A percentile compares a stretch with the other conserved stretches of the same genome.
These are phyloP conservation scores for Penicillium ochrochloron DNA, from an alignment of 495 filamentous ascomycete species.

Conservation along the genomic window DNA sequence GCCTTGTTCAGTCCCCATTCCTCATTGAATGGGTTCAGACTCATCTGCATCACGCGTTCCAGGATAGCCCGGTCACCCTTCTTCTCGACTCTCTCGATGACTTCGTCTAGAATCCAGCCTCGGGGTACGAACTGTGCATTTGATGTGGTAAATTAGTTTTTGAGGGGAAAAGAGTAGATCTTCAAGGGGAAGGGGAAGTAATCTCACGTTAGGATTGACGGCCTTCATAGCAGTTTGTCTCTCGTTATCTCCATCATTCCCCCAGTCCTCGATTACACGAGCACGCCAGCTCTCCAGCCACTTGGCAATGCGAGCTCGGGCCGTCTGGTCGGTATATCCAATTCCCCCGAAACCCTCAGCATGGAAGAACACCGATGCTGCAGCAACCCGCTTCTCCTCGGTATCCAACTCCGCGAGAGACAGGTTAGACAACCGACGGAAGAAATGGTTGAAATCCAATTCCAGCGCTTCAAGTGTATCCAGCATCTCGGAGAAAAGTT, in stretches of 20 bases:
- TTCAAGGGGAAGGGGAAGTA: neutral
- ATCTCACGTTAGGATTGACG: constrained; percentile 77
- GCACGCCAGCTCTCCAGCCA: constrained; percentile 78
- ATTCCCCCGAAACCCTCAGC: constrained; percentile 61
- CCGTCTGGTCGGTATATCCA: constrained; percentile 61
- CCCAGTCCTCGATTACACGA: constrained; percentile 75
- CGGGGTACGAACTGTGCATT: constrained; percentile 70
- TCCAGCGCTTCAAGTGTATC: constrained; percentile 79
- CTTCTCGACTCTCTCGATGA: constrained; percentile 86
- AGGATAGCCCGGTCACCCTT: constrained; percentile 81
- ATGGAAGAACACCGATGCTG: constrained; percentile 72
- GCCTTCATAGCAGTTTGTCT: constrained; percentile 74
- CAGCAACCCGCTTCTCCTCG: constrained; percentile 58
- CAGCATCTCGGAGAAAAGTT: constrained; percentile 76
- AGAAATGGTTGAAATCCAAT: constrained; percentile 92
- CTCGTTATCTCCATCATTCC: constrained; percentile 57
- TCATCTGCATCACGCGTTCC: constrained; percentile 74
- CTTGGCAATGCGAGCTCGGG: constrained; percentile 63
- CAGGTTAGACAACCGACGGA: constrained; percentile 71
- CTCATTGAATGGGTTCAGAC: constrained; percentile 81
- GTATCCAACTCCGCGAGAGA: constrained; percentile 62
- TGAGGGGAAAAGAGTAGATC: neutral
- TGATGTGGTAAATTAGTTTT: neutral
- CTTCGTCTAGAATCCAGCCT: constrained; percentile 90
- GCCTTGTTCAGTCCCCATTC: constrained; percentile 69